Evolutionary conservation across 148 eudicot genomes (phyloP).

Genomic region (Camellia granthamiana): DNA sequence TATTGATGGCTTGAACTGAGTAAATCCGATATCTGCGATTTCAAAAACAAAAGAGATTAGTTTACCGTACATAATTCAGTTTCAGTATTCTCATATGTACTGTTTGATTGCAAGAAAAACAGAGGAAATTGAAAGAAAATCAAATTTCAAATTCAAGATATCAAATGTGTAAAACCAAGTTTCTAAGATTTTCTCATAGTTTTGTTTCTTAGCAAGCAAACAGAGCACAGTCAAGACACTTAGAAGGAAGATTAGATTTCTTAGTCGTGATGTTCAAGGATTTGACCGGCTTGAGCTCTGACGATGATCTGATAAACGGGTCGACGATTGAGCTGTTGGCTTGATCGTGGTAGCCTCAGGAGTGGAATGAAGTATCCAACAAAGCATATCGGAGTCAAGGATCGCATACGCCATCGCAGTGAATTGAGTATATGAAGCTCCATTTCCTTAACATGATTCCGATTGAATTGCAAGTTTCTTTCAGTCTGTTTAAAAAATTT

Average conservation of each 20-base stretch:
- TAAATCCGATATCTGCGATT: neutral
- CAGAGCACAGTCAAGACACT: neutral
- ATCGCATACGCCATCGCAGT: neutral
- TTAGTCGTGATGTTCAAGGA: neutral
- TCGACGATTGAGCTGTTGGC: neutral
- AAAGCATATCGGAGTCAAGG: constrained; percentile 1
- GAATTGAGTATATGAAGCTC: neutral
- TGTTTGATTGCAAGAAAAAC: neutral
- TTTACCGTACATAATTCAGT: neutral
- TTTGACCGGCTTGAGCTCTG: neutral
- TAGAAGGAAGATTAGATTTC: neutral
- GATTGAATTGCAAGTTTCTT: neutral
- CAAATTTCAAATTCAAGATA: neutral
- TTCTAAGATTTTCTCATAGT: neutral
- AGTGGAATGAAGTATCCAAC: neutral
- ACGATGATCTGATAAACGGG: neutral
- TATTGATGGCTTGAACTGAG: neutral
- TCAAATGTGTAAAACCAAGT: no score
- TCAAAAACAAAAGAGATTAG: no score
- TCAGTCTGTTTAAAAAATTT: neutral
- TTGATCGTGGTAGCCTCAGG: neutral
- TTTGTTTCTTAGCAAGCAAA: neutral
- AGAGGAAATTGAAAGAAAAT: neutral
- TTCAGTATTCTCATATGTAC: no score
- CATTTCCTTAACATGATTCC: neutral